Percentiles rank a stretch among this genome's conserved stretches.
Conservation (phyloP, 352 stramenopile genomes). For the Globisporangium uncinulatum region DNA sequence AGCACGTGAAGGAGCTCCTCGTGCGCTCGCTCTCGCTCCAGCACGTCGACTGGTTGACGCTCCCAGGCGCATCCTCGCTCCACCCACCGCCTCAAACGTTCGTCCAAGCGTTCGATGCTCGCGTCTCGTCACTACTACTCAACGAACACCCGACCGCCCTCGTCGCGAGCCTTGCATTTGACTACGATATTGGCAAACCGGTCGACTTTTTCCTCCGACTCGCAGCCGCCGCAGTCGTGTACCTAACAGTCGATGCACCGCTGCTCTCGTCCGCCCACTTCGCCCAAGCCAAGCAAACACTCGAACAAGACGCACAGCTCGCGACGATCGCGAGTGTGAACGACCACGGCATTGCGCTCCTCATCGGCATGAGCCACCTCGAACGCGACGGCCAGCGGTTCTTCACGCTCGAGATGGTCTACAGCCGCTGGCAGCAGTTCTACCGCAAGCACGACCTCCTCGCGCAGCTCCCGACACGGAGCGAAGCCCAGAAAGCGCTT, state of each 20-base stretch:
- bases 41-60: slow-evolving; percentile 21
- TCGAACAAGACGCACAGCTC: slow-evolving; percentile 74
- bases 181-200: slow-evolving; percentile 74
- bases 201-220: slow-evolving; percentile 64
- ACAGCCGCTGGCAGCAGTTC: slow-evolving; percentile 73
- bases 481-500: slow-evolving; percentile 69
- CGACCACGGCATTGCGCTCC: slow-evolving; percentile 60
- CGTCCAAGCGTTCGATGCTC: slow-evolving; percentile 30
- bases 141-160: slow-evolving; percentile 23
- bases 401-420: slow-evolving; percentile 85
- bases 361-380: slow-evolving; percentile 76
- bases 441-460: slow-evolving; percentile 72
- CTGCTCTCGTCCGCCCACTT: slow-evolving; percentile 44
- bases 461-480: slow-evolving; percentile 48
- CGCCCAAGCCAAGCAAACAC: slow-evolving; percentile 35
- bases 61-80: slow-evolving; percentile 9
- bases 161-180: slow-evolving; percentile 50
- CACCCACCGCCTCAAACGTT: slow-evolving; percentile 24
- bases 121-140: slow-evolving; percentile 31
- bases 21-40: slow-evolving; percentile 30
- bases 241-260: slow-evolving; percentile 32
- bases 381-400: slow-evolving; percentile 57
- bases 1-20: slow-evolving; percentile 43
- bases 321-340: slow-evolving; percentile 59
- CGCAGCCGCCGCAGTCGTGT: slow-evolving; percentile 36